These are phyloP conservation scores for Mimosa bimucronata DNA, from an alignment of 306 rosid species.

Conservation along the genomic window DNA sequence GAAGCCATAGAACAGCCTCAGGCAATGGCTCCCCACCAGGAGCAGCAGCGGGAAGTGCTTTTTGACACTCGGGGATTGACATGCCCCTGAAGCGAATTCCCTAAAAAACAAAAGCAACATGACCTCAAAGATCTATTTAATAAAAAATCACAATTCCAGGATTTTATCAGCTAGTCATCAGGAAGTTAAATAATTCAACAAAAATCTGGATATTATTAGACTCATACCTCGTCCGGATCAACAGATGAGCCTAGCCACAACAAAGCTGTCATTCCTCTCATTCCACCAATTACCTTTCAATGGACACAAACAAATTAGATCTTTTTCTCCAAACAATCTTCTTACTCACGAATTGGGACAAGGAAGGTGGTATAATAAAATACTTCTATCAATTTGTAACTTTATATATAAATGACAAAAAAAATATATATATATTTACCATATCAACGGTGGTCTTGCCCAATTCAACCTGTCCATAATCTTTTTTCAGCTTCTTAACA, in stretches of 20 bases:
- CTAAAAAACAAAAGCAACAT: constrained; percentile 49
- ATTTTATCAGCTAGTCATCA: constrained; percentile 25
- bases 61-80: constrained; percentile 94
- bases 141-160: constrained; percentile 23
- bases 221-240: constrained; percentile 92
- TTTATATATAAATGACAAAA: neutral
- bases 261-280: constrained; percentile 99
- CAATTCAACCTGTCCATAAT: constrained; percentile 82
- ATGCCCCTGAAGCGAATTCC: constrained; percentile 94
- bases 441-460: constrained; percentile 91
- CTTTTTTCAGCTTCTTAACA: constrained; percentile 79
- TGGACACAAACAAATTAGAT: constrained; percentile 10
- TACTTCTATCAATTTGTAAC: constrained; percentile 20
- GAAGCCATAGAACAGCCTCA: constrained; percentile 93
- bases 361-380: constrained; percentile 22
- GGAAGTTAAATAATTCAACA: constrained; percentile 20
- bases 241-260: constrained; percentile 95
- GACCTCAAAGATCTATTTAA: constrained; percentile 40
- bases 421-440: constrained; percentile 60
- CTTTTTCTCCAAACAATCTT: neutral
- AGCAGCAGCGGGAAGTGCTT: constrained; percentile 76
- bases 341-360: neutral
- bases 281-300: constrained; percentile 91
- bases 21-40: constrained; percentile 98
- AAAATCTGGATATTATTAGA: constrained; percentile 34